Conservation (phyloP, 257 asterid genomes). For the Rauvolfia tetraphylla region DNA sequence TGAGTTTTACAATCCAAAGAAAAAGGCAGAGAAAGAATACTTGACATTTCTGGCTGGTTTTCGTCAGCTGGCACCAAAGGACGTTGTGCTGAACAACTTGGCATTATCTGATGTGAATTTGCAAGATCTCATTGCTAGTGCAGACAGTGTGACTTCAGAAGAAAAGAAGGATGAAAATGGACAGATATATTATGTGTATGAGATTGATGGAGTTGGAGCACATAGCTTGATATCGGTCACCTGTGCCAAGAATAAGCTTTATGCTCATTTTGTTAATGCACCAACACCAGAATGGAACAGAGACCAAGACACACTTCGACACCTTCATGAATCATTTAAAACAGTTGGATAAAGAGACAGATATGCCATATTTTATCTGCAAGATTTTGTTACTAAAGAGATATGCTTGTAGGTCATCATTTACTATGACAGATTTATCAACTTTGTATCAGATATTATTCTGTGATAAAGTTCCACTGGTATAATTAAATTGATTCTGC, state of each 20-base stretch:
- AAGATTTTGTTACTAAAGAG: conserved; percentile 12
- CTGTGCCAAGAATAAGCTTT: conserved; percentile 82
- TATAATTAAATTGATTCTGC: not conserved
- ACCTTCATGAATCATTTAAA: conserved; percentile 77
- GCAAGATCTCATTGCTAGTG: conserved; percentile 78
- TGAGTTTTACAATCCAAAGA: conserved; percentile 86
- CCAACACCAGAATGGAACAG: conserved; percentile 76
- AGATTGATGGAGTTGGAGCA: conserved; percentile 59
- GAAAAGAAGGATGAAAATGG: conserved; percentile 79
- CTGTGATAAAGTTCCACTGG: not conserved
- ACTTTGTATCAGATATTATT: not conserved
- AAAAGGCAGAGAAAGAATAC: conserved; percentile 77
- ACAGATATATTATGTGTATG: conserved; percentile 77
- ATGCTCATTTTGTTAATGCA: conserved; percentile 93
- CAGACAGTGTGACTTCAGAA: conserved; percentile 59
- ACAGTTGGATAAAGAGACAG: conserved; percentile 47
- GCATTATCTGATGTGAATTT: conserved; percentile 82
- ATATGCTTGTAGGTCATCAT: conserved; percentile 3
- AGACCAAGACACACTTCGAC: conserved; percentile 68
- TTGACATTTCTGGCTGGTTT: conserved; percentile 75
- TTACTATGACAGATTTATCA: not conserved
- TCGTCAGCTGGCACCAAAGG: conserved; percentile 70
- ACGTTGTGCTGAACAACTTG: conserved; percentile 58
- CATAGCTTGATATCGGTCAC: conserved; percentile 92
- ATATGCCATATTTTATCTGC: not conserved